Base-by-base conservation (phyloP, 495 filamentous ascomycete genomes). In the Penicillium lividum region DNA sequence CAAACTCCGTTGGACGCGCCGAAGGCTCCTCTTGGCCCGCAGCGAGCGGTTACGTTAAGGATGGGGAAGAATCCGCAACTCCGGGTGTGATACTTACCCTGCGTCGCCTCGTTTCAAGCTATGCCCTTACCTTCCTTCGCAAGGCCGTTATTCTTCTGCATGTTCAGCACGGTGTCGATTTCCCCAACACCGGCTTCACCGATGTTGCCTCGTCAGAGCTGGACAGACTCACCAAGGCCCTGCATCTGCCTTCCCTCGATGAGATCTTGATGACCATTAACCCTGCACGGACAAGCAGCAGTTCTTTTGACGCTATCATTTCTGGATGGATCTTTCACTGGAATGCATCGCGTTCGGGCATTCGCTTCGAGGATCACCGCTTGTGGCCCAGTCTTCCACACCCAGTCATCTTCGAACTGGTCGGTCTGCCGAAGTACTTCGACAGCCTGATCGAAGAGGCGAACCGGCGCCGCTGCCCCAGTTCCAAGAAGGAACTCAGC, bases 381-480 rank as follows among this genome's bases (percentile, higher is more conserved):
- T 63, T 78, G 36, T 78, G 74, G 72, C 76, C 74, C 6, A 78
- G 74, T 33, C 71, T 94, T 49, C 82, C 88, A 47, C 94, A 98
- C 70, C 95, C 94, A 0, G 88, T 84, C 4, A 96, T 98, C 56
- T 94, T 92, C 64, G 94, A 99, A 70, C 85, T 99, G 8, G 86
- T 98, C 43, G 95, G 94, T 1, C 76, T 99, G 18, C 94, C 94
- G 3, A 89, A 89, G 72, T 90, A 91, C 63, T 98, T 88, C 61
- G 95, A 97, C 68, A 88, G 85, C n/a, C 76, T 99, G 34, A 94
- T 94, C 51, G 92, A 96, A 61, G 93, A 97, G 70, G 89, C 89
- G 27, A 91, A 96, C 61, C 86, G 86, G 59, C 79, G 89, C 40
- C 86, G 84, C 53, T 99, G 94, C 65, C 92, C 92, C 4, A 96